phyloP scores from a whole-genome alignment of 2,329 filamentous ascomycete genomes.

The Cladophialophora chaetospira region DNA sequence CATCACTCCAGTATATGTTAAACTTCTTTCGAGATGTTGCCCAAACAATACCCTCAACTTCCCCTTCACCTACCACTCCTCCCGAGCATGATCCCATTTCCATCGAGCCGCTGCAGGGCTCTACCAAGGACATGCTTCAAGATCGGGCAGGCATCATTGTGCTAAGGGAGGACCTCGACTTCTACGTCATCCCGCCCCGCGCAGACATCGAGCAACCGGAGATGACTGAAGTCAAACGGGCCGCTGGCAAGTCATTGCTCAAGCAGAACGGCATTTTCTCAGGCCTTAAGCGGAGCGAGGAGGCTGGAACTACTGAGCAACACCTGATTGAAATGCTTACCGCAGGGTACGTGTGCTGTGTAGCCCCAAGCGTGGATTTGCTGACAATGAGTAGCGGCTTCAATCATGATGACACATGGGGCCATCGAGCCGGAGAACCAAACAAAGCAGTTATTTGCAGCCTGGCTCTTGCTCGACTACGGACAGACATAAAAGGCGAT shows the following conservation, averaged over 20 bases:
- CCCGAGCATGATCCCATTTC: constrained; percentile 62
- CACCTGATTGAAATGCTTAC: constrained; percentile 99
- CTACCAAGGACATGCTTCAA: constrained; percentile 75
- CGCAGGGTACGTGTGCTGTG: constrained; percentile 70
- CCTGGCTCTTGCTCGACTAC: constrained; percentile 85
- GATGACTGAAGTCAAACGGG: constrained; percentile 96
- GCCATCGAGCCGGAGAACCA: constrained; percentile 93
- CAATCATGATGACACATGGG: constrained; percentile 93
- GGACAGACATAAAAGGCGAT: constrained; percentile 83
- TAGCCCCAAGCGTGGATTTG: neutral
- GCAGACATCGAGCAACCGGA: constrained; percentile 81
- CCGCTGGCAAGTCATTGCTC: constrained; percentile 81
- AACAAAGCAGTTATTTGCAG: constrained; percentile 99
- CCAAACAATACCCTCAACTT: constrained; percentile 83
- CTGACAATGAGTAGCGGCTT: constrained; percentile 68
- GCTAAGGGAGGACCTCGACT: constrained; percentile 91
- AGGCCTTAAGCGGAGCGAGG: constrained; percentile 89
- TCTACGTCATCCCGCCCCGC: constrained; percentile 90
- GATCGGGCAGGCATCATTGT: constrained; percentile 95
- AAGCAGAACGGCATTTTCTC: constrained; percentile 95
- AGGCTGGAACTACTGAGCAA: constrained; percentile 93
- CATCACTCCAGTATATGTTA: constrained; percentile 97
- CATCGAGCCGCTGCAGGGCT: constrained; percentile 73
- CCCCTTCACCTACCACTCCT: constrained; percentile 65
- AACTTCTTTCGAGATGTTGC: constrained; percentile 97